Evolutionary conservation across 1,284 basidiomycete genomes (phyloP).

Genomic region (Melampsora larici-populina): DNA sequence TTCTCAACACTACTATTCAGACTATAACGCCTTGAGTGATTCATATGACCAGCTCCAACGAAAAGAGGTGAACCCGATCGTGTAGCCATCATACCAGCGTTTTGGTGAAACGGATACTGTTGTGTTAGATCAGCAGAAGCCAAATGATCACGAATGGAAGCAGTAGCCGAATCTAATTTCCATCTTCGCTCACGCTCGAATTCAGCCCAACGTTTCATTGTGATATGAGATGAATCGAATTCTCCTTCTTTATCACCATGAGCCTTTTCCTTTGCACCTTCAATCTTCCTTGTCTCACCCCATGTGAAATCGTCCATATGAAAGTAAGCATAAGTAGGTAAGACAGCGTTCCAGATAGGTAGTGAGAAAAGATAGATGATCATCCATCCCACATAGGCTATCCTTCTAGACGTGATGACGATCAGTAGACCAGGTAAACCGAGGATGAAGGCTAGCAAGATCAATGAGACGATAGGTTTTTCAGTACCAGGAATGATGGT

Average conservation of each 20-base stretch:
- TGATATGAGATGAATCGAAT: conserved; percentile 92
- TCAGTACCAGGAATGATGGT: conserved; percentile 49
- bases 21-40: not conserved
- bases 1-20: conserved; percentile 30
- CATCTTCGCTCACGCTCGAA: conserved; percentile 94
- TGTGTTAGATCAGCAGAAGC: conserved; percentile 62
- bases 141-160: conserved; percentile 64
- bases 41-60: conserved; percentile 7
- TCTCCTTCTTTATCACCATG: conserved; percentile 68
- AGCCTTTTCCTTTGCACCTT: conserved; percentile 47
- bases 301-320: conserved; percentile 57
- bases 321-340: conserved; percentile 50
- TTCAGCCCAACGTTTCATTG: conserved; percentile 99
- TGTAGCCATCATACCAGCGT: not conserved
- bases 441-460: conserved; percentile 55
- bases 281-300: conserved; percentile 54
- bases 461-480: conserved; percentile 49
- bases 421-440: conserved; percentile 57
- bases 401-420: conserved; percentile 55
- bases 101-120: not conserved
- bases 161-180: conserved; percentile 68
- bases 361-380: conserved; percentile 56
- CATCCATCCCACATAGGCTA: conserved; percentile 57
- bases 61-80: conserved; percentile 13
- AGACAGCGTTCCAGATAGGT: conserved; percentile 57